These are phyloP conservation scores for Annulohypoxylon moriforme DNA, from an alignment of 495 filamentous ascomycete genomes.

Conservation along the genomic window DNA sequence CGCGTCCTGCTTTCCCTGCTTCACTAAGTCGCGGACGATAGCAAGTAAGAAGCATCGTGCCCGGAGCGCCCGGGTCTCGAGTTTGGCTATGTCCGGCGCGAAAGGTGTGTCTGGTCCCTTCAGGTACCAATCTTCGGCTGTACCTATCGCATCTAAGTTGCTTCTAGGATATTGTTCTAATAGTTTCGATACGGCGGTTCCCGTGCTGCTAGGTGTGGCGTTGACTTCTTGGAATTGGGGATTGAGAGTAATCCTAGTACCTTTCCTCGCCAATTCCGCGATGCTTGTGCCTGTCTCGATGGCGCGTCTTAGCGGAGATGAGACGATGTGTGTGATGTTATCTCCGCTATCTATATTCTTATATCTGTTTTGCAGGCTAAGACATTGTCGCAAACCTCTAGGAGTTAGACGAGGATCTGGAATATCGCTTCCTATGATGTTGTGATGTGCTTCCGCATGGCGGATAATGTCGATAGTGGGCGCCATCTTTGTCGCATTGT, in stretches of 20 bases:
- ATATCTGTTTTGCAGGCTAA: constrained; percentile 58
- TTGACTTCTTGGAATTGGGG: constrained; percentile 63
- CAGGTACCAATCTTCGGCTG: constrained; percentile 68
- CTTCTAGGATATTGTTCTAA: constrained; percentile 45
- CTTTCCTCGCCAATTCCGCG: constrained; percentile 39
- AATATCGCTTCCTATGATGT: constrained; percentile 67
- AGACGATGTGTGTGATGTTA: constrained; percentile 69
- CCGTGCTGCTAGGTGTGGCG: constrained; percentile 76
- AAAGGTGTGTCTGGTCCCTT: constrained; percentile 67
- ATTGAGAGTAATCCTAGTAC: constrained; percentile 19
- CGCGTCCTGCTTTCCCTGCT: constrained; percentile 55
- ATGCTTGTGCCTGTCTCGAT: constrained; percentile 77
- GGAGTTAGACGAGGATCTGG: constrained; percentile 75
- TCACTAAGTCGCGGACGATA: constrained; percentile 35
- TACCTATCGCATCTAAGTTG: constrained; percentile 61
- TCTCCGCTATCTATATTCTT: constrained; percentile 61
- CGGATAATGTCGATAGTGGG: constrained; percentile 58
- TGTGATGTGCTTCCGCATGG: constrained; percentile 71
- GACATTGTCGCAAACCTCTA: constrained; percentile 75
- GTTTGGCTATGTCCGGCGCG: constrained; percentile 59
- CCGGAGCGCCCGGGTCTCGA: constrained; percentile 67
- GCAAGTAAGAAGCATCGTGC: constrained; percentile 70
- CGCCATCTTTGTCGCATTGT: not conserved
- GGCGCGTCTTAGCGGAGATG: constrained; percentile 78
- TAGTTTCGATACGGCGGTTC: constrained; percentile 62